A percentile compares a stretch with the other conserved stretches of the same genome.
Conservation (phyloP, 805 yeast species). For the Saturnispora saitoi region DNA sequence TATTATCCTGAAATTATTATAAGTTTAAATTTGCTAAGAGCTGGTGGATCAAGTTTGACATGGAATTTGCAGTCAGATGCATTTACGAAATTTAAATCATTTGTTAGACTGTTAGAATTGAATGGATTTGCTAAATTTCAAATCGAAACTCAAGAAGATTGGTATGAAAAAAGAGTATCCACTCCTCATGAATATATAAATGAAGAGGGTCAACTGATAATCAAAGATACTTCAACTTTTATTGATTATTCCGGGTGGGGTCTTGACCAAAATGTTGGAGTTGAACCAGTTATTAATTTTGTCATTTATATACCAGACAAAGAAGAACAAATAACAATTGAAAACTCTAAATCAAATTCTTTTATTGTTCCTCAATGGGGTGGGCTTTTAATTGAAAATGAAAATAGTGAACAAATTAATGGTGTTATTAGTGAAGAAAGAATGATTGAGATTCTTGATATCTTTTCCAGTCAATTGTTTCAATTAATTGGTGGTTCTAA, state of each 20-base stretch:
- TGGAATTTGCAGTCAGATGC: constrained; percentile 53
- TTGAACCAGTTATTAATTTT: constrained; percentile 63
- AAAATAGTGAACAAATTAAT: constrained; percentile 8
- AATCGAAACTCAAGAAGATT: constrained; percentile 70
- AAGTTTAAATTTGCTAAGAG: constrained; percentile 67
- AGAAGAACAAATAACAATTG: constrained; percentile 37
- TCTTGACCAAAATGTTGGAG: constrained; percentile 36
- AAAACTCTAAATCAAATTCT: constrained; percentile 40
- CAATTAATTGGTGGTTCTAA: constrained; percentile 61
- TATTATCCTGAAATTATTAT: constrained; percentile 63
- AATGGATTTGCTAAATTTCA: constrained; percentile 58
- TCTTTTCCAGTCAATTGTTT: constrained; percentile 68
- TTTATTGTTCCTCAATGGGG: constrained; percentile 89
- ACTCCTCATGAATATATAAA: constrained; percentile 20
- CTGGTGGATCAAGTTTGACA: constrained; percentile 52
- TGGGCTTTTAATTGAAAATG: constrained; percentile 52
- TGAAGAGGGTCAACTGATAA: constrained; percentile 23
- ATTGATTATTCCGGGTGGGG: constrained; percentile 86
- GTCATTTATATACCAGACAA: constrained; percentile 54
- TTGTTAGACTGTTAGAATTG: constrained; percentile 36
- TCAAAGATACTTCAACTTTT: constrained; percentile 61
- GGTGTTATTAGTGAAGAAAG: constrained; percentile 5
- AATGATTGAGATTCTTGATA: constrained; percentile 41
- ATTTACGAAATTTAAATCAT: constrained; percentile 37
- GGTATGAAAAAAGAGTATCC: constrained; percentile 40